phyloP scores from a whole-genome alignment of 768 basidiomycete genomes.

The Mycena venus region DNA sequence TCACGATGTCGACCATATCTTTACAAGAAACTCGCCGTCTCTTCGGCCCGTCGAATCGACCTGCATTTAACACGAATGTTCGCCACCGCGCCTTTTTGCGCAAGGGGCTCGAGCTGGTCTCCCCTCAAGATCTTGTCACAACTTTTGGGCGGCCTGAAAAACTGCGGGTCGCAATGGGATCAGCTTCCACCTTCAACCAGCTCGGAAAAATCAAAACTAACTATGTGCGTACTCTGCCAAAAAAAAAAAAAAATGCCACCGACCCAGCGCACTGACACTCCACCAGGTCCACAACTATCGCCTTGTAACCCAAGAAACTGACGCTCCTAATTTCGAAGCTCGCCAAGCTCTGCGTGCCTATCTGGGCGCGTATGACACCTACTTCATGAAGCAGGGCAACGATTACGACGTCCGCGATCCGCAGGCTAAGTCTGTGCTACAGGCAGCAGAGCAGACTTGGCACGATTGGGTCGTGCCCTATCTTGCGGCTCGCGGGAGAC shows the following conservation, averaged over 20 bases:
- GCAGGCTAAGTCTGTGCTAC: too few species aligned
- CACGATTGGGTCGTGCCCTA: too few species aligned
- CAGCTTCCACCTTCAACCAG: not conserved
- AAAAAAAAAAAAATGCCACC: not conserved
- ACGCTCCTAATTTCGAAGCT: too few species aligned
- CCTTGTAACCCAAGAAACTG: too few species aligned
- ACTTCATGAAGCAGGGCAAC: too few species aligned
- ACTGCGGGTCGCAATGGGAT: too few species aligned
- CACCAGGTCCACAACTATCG: too few species aligned
- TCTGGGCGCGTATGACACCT: not conserved
- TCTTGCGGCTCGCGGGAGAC: too few species aligned
- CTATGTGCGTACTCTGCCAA: not conserved
- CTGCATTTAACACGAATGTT: not conserved
- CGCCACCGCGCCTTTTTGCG: not conserved
- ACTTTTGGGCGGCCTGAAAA: not conserved
- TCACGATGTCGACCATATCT: too few species aligned
- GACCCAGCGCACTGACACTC: not conserved
- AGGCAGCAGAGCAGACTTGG: too few species aligned
- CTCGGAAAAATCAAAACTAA: not conserved
- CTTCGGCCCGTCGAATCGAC: not conserved
- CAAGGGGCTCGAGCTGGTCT: not conserved
- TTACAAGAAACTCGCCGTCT: slow-evolving; percentile 8
- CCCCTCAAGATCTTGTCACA: not conserved
- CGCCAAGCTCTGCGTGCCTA: not conserved
- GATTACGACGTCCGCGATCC: too few species aligned